Percentiles rank a stretch among this genome's conserved stretches.
Conservation (phyloP, 768 basidiomycete genomes). For the Sarcomyxa edulis region DNA sequence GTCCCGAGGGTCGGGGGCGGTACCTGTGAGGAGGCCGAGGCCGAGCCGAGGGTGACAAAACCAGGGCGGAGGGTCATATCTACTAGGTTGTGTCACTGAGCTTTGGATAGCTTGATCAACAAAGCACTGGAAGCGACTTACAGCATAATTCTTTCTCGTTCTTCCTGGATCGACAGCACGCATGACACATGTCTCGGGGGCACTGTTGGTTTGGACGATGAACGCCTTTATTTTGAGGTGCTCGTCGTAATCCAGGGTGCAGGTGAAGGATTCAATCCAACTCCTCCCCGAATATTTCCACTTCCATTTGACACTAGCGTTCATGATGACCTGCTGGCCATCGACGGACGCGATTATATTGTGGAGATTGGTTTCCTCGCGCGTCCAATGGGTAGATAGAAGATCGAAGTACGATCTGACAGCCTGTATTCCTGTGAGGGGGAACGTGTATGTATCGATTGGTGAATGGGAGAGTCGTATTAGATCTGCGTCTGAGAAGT, state of each 20-base stretch:
- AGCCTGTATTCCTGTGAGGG: slow-evolving; percentile 36
- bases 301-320: slow-evolving; percentile 37
- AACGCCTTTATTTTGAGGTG: slow-evolving; percentile 34
- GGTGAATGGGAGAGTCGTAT: slow-evolving; percentile 8
- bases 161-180: slow-evolving; percentile 26
- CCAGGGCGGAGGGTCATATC: too few relatives aligned
- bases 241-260: slow-evolving; percentile 41
- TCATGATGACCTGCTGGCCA: slow-evolving; percentile 23
- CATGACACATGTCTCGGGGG: slow-evolving; percentile 40
- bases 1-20: too few relatives aligned
- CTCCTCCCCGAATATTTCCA: slow-evolving; percentile 37
- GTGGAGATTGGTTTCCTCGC: slow-evolving; percentile 22
- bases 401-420: slow-evolving; percentile 47
- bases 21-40: too few relatives aligned
- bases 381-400: slow-evolving; percentile 38
- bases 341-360: slow-evolving; percentile 17
- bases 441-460: slow-evolving; percentile 15
- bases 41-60: too few relatives aligned
- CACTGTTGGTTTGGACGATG: slow-evolving; percentile 33
- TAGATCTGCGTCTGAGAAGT: slow-evolving; percentile 7
- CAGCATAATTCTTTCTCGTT: background rate
- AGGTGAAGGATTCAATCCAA: slow-evolving; percentile 43
- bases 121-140: too few relatives aligned
- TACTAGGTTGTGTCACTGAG: too few relatives aligned
- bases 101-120: too few relatives aligned